Conservation (phyloP, 2,329 filamentous ascomycete genomes). For the Phialocephala subalpina region DNA sequence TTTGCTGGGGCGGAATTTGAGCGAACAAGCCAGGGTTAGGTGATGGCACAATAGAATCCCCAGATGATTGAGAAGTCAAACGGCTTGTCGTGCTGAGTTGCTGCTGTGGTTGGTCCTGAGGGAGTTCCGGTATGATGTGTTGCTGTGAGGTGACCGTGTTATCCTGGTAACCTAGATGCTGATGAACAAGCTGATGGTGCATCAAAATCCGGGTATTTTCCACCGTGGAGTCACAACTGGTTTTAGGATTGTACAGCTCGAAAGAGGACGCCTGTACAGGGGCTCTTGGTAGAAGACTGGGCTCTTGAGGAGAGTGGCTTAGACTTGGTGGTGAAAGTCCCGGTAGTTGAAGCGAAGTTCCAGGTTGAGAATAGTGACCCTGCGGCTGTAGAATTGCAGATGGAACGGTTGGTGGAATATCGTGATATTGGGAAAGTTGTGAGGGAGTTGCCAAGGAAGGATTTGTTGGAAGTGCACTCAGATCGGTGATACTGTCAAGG, state of each 20-base stretch:
- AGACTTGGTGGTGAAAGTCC: background rate
- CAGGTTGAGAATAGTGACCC: background rate
- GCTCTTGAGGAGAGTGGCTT: background rate
- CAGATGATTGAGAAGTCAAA: background rate
- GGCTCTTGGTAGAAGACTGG: background rate
- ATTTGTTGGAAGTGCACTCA: conserved; percentile 6
- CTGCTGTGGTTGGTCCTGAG: background rate
- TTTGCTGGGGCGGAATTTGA: background rate
- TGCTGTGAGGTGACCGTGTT: background rate
- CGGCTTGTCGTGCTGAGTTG: background rate
- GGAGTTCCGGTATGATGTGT: background rate
- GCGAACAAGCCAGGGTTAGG: background rate
- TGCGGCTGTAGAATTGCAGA: background rate
- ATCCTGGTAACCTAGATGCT: background rate
- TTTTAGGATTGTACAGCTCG: background rate
- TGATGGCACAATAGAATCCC: background rate
- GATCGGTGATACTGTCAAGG: conserved; percentile 10
- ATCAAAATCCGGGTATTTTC: background rate
- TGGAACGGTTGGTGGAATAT: background rate
- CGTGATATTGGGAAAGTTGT: background rate
- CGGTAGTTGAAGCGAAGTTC: background rate
- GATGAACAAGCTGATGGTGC: background rate
- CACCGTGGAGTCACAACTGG: background rate
- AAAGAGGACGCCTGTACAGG: background rate
- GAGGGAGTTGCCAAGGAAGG: conserved; percentile 14